Base-by-base conservation (phyloP, 2,329 filamentous ascomycete species). In the Tolypocladium pustulatum region DNA sequence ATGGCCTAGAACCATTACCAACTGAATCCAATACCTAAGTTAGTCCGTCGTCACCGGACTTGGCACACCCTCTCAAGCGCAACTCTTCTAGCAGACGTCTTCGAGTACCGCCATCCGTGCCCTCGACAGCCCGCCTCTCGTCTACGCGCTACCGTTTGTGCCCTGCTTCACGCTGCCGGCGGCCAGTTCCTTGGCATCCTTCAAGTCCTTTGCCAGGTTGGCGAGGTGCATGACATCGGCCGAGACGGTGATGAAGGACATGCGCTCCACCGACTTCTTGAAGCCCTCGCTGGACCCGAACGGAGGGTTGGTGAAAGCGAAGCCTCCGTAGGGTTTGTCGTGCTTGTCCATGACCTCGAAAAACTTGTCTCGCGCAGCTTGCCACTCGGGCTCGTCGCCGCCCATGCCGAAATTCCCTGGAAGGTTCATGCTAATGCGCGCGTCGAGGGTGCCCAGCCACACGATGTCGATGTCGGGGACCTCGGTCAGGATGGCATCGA, bases 401-500 rank as follows among this genome's bases (percentile, higher is more conserved):
- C 65, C 68, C 59, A 65, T 54, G 63, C 70, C 71, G 34, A 63
- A 62, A 54, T 70, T 71, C 40, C 61, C 68, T 2, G 68, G 65
- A 25, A 79, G 62, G 58, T 72, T 72, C 77, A 80, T 79, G 65
- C 68, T 73, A 57, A 79, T 63, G 37, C 77, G 69, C 34, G 65
- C 66, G 66, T 80, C 78, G 22, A 80, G 69, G 6, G 65, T 65
- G 54, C 78, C 77, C 1, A 79, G 70, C 76, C 77, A 80, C 20
- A 78, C 75, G 22, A 73, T 65, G 63, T 79, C 77, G 36, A 80
- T 76, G 46, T 78, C 73, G 1, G 75, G 74, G 32, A 71, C 70
- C 59, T 72, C 74, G 17, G 75, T 77, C 36, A 80, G 71, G 58
- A 80, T 79, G 43, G 69, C 75, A 61, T 80, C 77, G n/a, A 80